phyloP scores from a whole-genome alignment of 306 rosid species.

The Dicorynia guianensis region DNA sequence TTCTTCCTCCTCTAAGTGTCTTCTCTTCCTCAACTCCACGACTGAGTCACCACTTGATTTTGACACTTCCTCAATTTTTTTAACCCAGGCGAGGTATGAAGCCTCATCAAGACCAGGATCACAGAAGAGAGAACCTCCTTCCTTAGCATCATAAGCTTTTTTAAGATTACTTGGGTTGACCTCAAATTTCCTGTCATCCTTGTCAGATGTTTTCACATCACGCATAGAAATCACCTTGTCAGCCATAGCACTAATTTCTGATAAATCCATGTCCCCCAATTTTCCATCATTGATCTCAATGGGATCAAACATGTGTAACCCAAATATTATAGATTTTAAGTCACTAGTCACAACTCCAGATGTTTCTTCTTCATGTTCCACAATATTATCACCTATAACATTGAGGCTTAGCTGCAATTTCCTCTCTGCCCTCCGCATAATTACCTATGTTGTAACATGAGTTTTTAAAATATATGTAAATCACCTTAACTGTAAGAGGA shows the following conservation, averaged over 20 bases:
- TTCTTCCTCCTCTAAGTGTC: conserved; percentile 55
- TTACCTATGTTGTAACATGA: conserved; percentile 61
- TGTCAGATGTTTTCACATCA: conserved; percentile 42
- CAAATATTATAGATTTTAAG: conserved; percentile 85
- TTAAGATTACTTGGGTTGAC: conserved; percentile 57
- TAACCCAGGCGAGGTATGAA: conserved; percentile 87
- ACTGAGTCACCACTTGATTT: conserved; percentile 53
- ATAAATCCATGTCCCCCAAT: conserved; percentile 47
- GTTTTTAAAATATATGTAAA: conserved; percentile 36
- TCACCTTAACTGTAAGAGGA: neutral
- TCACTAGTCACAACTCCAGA: conserved; percentile 63
- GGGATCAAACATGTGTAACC: conserved; percentile 72
- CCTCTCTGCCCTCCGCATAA: conserved; percentile 91
- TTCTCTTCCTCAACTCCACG: conserved; percentile 54
- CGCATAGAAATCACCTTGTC: conserved; percentile 76
- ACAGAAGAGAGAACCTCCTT: conserved; percentile 48
- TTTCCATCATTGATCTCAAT: conserved; percentile 52
- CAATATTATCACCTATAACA: conserved; percentile 68
- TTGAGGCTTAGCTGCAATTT: conserved; percentile 85
- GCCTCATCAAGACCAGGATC: conserved; percentile 75
- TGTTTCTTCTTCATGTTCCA: conserved; percentile 56
- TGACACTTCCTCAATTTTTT: conserved; percentile 78
- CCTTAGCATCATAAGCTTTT: conserved; percentile 49
- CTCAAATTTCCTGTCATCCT: conserved; percentile 76
- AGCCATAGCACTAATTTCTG: conserved; percentile 71